Evolutionary conservation across 352 stramenopile species (phyloP).

Genomic region (Albugo candida): DNA sequence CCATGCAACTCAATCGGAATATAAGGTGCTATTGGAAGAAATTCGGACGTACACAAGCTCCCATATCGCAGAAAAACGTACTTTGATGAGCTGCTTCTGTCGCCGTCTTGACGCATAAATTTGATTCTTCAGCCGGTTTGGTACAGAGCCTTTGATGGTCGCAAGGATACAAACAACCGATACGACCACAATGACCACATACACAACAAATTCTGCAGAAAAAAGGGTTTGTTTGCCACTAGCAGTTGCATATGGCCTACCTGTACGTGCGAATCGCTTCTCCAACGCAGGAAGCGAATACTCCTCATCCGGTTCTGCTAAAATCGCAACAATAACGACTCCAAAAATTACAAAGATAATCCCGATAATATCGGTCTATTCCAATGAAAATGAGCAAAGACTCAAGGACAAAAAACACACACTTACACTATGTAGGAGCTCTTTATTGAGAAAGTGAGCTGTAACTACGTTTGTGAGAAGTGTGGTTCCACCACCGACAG

Average conservation of each 20-base stretch:
- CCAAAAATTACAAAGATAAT: conserved; percentile 75
- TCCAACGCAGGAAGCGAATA: conserved; percentile 75
- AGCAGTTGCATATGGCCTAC: conserved; percentile 11
- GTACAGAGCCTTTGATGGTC: conserved; percentile 76
- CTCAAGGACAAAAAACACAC: background rate
- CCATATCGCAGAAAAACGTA: conserved; percentile 1
- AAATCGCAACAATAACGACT: conserved; percentile 72
- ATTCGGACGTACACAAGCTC: background rate
- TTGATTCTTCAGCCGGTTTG: conserved; percentile 70
- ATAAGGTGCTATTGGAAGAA: conserved; percentile 25
- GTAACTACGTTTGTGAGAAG: conserved; percentile 79
- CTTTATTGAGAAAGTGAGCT: conserved; percentile 67
- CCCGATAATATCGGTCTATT: conserved; percentile 53
- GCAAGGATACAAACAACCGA: conserved; percentile 64
- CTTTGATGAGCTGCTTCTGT: conserved; percentile 67
- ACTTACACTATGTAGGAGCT: conserved; percentile 27
- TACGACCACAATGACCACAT: conserved; percentile 56
- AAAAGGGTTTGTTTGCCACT: background rate
- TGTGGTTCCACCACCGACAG: conserved; percentile 65
- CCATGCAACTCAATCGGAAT: conserved; percentile 37
- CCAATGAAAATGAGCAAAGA: conserved; percentile 1
- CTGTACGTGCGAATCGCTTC: conserved; percentile 51
- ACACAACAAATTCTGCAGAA: conserved; percentile 41
- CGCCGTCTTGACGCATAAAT: conserved; percentile 62
- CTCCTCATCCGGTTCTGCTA: conserved; percentile 67